These are phyloP conservation scores for Colletotrichum godetiae DNA, from an alignment of 2,329 filamentous ascomycete species.

Conservation along the genomic window DNA sequence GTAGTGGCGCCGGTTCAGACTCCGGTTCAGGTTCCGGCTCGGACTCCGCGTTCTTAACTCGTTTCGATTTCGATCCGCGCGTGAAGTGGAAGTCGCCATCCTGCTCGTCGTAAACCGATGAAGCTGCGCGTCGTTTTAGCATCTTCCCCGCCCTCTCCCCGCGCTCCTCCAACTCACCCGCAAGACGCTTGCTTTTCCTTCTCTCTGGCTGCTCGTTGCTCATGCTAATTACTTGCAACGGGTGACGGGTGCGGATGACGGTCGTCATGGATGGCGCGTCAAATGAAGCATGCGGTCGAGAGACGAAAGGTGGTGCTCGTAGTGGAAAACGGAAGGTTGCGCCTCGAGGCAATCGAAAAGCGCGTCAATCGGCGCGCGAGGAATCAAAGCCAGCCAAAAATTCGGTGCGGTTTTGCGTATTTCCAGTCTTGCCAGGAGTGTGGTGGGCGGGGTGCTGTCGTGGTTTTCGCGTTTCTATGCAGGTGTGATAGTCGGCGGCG, in stretches of 20 bases:
- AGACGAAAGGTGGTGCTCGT: slow-evolving; percentile 5
- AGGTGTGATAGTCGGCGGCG: slow-evolving; percentile 15
- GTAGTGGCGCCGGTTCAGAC: slow-evolving; percentile 43
- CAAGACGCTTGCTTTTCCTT: slow-evolving; percentile 73
- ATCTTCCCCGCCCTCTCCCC: slow-evolving; percentile 65
- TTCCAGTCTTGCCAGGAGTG: not conserved
- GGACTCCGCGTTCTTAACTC: slow-evolving; percentile 68
- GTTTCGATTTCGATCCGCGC: slow-evolving; percentile 74
- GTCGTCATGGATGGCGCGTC: slow-evolving; percentile 75
- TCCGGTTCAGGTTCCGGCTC: slow-evolving; percentile 54
- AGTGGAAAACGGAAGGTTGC: slow-evolving; percentile 11
- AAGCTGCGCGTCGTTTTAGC: slow-evolving; percentile 64
- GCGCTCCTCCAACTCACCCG: slow-evolving; percentile 59
- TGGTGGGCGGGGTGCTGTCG: slow-evolving; percentile 12
- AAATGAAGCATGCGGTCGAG: slow-evolving; percentile 28
- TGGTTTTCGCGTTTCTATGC: slow-evolving; percentile 24
- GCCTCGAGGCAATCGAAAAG: not conserved
- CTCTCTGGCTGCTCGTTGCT: slow-evolving; percentile 71
- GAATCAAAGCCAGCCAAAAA: not conserved
- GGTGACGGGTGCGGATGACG: slow-evolving; percentile 71
- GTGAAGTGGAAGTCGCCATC: slow-evolving; percentile 84
- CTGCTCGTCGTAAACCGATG: slow-evolving; percentile 67
- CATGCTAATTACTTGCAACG: slow-evolving; percentile 77
- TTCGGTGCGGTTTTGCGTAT: not conserved
- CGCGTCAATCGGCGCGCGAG: slow-evolving; percentile 27